These are phyloP conservation scores for Nissolia schottii DNA, from an alignment of 306 rosid genomes.

Conservation along the genomic window DNA sequence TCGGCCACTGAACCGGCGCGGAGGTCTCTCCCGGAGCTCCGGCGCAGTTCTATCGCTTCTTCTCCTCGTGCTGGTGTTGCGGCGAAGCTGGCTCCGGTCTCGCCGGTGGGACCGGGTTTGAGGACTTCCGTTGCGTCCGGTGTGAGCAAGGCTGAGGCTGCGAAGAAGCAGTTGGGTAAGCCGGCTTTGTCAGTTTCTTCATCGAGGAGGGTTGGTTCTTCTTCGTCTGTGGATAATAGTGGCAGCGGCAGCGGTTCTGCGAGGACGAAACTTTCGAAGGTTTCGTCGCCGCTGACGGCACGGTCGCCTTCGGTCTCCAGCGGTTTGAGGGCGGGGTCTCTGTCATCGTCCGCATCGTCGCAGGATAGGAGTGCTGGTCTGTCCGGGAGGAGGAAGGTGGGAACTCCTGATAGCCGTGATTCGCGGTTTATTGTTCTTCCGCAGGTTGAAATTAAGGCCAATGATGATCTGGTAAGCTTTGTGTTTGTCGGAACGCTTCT, in stretches of 20 bases:
- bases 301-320: conserved; percentile 51
- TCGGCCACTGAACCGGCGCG: conserved; percentile 39
- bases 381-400: conserved; percentile 61
- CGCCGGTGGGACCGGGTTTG: conserved; percentile 34
- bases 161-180: conserved; percentile 48
- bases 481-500: background rate
- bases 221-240: conserved; percentile 50
- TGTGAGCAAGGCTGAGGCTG: conserved; percentile 34
- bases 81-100: conserved; percentile 38
- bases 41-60: conserved; percentile 58
- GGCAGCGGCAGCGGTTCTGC: conserved; percentile 46
- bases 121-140: conserved; percentile 39
- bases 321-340: conserved; percentile 52
- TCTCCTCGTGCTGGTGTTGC: conserved; percentile 28
- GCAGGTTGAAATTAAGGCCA: conserved; percentile 82
- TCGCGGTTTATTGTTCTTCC: conserved; percentile 79
- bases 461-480: conserved; percentile 82
- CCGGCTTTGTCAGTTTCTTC: conserved; percentile 49
- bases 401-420: conserved; percentile 66
- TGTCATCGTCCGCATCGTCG: conserved; percentile 46
- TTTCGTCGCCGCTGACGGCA: conserved; percentile 48
- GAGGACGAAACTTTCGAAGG: conserved; percentile 59
- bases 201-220: conserved; percentile 37
- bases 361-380: conserved; percentile 53
- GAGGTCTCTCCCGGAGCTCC: conserved; percentile 71